Base-by-base conservation (phyloP, 495 filamentous ascomycete genomes). In the Xanthoparmelia taractica region DNA sequence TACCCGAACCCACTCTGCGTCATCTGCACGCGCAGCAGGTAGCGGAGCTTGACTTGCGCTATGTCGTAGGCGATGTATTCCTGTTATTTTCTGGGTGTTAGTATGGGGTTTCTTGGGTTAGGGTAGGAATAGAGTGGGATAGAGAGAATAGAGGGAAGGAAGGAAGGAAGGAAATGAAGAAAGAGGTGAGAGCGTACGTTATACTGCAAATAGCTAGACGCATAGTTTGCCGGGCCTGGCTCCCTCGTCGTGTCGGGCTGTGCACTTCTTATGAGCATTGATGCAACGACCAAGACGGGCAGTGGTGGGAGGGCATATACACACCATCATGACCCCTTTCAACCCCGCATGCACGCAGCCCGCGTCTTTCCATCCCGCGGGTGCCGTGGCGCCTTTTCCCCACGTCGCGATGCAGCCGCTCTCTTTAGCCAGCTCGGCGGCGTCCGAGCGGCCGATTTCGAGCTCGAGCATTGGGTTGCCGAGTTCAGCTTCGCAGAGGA, bases 31-130 rank as follows among this genome's bases (percentile, higher is more conserved):
- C 84, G 79, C 66, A 94, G 84, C 13, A 96, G 74, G 69, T 96
- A 96, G 12, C 87, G 79, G 59, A 92, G 79, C 27, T 85, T 81
- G 43, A 95, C 83, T 75, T 96, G 91, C 4, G 85, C 76, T 12
- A 90, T 78, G 69, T 93, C 84, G 68, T 96, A 96, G 31, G 79
- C 80, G 57, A 94, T 90, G 70, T 91, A 95, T 79, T 85, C 57
- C 38, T 45, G 8, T 4, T 12, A 10, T 2, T 11, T n/a, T n/a
- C n/a, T n/a, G n/a, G n/a, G n/a, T 20, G 27, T 59, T 17, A 59
- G 57, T 38, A 8, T 20, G 25, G 10, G 27, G 17, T 33, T 20
- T 4, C 29, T 20, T n/a, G n/a, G n/a, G n/a, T n/a, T n/a, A n/a
- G n/a, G n/a, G n/a, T n/a, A n/a, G n/a, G n/a, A n/a, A n/a, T n/a